Conservation (phyloP, 2,329 filamentous ascomycete genomes). For the Trichoderma oligosporum region DNA sequence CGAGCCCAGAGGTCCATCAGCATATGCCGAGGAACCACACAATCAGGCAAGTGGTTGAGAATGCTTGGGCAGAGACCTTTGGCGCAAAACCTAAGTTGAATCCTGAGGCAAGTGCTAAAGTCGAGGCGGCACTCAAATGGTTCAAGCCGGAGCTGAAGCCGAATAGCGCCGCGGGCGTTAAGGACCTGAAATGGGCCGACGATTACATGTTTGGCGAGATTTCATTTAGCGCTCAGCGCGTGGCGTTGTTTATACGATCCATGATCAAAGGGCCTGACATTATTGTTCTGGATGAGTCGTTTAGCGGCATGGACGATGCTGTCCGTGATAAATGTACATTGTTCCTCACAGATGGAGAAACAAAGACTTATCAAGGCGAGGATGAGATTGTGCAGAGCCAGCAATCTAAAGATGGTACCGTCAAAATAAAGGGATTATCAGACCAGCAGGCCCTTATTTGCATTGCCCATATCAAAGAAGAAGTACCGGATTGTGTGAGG, state of each 20-base stretch:
- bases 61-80: constrained; percentile 88
- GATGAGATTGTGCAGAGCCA: constrained; percentile 48
- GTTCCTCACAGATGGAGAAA: constrained; percentile 68
- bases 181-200: constrained; percentile 59
- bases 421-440: constrained; percentile 59
- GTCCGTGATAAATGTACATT: constrained; percentile 83
- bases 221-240: constrained; percentile 76
- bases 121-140: constrained; percentile 69
- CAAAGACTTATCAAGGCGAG: constrained; percentile 37
- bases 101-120: constrained; percentile 50
- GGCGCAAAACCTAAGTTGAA: constrained; percentile 64
- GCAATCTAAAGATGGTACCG: constrained; percentile 39
- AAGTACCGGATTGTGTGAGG: constrained; percentile 78
- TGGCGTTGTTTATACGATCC: constrained; percentile 79
- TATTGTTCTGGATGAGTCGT: constrained; percentile 82
- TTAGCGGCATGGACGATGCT: constrained; percentile 76
- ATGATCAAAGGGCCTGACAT: constrained; percentile 77
- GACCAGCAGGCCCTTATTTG: constrained; percentile 79
- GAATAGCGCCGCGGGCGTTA: constrained; percentile 27
- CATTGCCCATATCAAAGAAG: constrained; percentile 85
- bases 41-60: constrained; percentile 72
- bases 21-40: constrained; percentile 80
- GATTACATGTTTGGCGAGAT: constrained; percentile 66
- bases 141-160: constrained; percentile 78
- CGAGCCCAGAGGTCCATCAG: constrained; percentile 87